Evolutionary conservation across 129 eudicot species (phyloP), one percentile per base, ranked within the genome.

Genomic region (Artemisia argyi): DNA sequence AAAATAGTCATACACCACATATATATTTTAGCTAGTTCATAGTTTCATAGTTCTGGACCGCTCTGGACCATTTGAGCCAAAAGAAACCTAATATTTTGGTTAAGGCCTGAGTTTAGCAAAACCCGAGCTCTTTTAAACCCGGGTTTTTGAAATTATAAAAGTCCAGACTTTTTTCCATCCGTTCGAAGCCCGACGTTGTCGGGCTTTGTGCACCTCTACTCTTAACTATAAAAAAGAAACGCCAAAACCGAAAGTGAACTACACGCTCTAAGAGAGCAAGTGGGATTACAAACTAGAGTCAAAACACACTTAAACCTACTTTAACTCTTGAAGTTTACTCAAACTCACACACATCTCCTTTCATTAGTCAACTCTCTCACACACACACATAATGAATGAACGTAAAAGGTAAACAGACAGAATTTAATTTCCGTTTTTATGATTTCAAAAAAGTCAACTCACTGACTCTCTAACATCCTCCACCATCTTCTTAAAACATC

Each of bases 371-470:
- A 82, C 84, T 79, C n/a, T n/a, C 50, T 35, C 55, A 46, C 49
- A 67, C 71, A 48, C 72, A 18, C 72, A 57, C 35, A 76, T 26
- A 54, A 44, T 67, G 16, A 19, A 78, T 20, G 66, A 69, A 64
- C 32, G 61, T 20, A 55, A 73, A 71, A 77, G 72, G 26, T n/a
- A 63, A 53, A 39, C 71, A 75, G 64, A 77, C 75, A 39, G 53
- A 78, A 69, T 78, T 68, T 53, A 69, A 70, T 72, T 64, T 80
- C 77, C 77, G 80, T 74, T 79, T 81, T 79, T 85, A 83, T 85
- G 79, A 90, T 75, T 84, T 79, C 86, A 80, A 77, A 53, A 80
- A 84, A 81, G 97, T 91, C 97, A 91, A 91, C 97, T 78, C 86
- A 82, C 64, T 77, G 46, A 39, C 81, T 77, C 81, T 70, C 81